Evolutionary conservation across 2,329 filamentous ascomycete species (phyloP).

Genomic region (Penicillium sp.): DNA sequence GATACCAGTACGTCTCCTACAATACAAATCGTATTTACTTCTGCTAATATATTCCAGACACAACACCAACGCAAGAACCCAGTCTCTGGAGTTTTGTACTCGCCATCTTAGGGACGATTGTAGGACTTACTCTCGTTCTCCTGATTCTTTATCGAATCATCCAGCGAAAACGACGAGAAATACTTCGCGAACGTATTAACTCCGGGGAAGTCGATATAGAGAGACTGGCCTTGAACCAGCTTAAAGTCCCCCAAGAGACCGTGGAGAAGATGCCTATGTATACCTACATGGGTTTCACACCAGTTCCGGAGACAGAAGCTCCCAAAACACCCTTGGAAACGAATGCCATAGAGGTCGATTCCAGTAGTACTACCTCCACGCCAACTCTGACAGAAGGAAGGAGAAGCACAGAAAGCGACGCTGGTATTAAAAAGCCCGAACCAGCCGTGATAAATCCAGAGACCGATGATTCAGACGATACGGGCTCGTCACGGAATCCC

Average conservation of each 20-base stretch:
- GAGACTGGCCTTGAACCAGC: conserved; percentile 78
- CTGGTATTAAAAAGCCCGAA: conserved; percentile 15
- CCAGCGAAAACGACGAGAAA: conserved; percentile 71
- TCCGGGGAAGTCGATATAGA: conserved; percentile 85
- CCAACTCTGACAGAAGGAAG: conserved; percentile 1
- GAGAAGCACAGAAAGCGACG: neutral
- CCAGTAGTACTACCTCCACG: conserved; percentile 1
- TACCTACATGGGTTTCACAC: conserved; percentile 62
- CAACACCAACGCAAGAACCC: conserved; percentile 55
- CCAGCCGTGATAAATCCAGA: conserved; percentile 16
- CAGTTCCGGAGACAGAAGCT: conserved; percentile 4
- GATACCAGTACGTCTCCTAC: conserved; percentile 44
- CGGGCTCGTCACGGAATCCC: conserved; percentile 11
- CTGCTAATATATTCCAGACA: conserved; percentile 48
- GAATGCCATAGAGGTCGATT: conserved; percentile 5
- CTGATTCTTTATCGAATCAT: conserved; percentile 74
- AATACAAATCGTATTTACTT: conserved; percentile 35
- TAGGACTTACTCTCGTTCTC: conserved; percentile 68
- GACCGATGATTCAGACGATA: neutral
- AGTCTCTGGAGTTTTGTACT: conserved; percentile 82
- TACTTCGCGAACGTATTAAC: conserved; percentile 71
- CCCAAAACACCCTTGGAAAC: conserved; percentile 6
- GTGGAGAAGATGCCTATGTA: conserved; percentile 78
- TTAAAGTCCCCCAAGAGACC: conserved; percentile 74
- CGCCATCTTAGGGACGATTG: conserved; percentile 78